These are phyloP conservation scores for Tagetes patula DNA, from an alignment of 129 eudicot species.

Conservation along the genomic window DNA sequence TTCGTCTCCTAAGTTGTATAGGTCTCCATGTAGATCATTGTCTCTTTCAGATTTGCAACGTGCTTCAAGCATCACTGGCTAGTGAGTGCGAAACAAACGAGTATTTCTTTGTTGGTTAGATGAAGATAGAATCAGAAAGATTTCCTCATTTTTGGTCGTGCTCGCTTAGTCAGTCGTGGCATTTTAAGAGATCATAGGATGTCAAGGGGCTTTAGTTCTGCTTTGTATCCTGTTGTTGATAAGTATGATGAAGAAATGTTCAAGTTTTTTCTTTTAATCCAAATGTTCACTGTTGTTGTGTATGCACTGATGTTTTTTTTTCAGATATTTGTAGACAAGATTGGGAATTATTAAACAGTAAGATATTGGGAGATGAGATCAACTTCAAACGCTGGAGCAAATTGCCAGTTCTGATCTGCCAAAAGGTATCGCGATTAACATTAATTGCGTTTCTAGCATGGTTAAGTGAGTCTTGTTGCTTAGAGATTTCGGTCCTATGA, in stretches of 20 bases:
- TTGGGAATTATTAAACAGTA: no score
- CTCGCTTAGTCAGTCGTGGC: no score
- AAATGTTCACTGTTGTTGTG: slow-evolving; percentile 5
- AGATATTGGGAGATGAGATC: background rate
- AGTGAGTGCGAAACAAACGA: slow-evolving; percentile 25
- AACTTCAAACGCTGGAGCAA: no score
- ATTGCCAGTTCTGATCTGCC: no score
- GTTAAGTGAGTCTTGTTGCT: no score
- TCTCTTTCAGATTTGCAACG: slow-evolving; percentile 76
- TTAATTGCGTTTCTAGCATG: no score
- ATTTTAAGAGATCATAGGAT: no score
- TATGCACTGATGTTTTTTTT: background rate
- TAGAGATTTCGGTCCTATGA: background rate
- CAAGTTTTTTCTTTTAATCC: background rate
- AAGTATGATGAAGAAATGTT: slow-evolving; percentile 25
- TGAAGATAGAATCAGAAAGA: slow-evolving; percentile 28
- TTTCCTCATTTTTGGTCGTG: background rate
- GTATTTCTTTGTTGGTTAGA: slow-evolving; percentile 30
- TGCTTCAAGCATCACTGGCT: slow-evolving; percentile 37
- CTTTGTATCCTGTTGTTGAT: slow-evolving; percentile 10
- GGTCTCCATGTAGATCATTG: slow-evolving; percentile 62
- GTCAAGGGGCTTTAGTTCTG: slow-evolving; percentile 5
- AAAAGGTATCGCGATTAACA: no score
- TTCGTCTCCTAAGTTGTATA: slow-evolving; percentile 39
- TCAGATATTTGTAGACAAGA: slow-evolving; percentile 10